Percentiles rank a stretch among this genome's conserved stretches.
Evolutionary conservation across 768 basidiomycete genomes (phyloP).

Genomic region (Leccinum fibrillosum): DNA sequence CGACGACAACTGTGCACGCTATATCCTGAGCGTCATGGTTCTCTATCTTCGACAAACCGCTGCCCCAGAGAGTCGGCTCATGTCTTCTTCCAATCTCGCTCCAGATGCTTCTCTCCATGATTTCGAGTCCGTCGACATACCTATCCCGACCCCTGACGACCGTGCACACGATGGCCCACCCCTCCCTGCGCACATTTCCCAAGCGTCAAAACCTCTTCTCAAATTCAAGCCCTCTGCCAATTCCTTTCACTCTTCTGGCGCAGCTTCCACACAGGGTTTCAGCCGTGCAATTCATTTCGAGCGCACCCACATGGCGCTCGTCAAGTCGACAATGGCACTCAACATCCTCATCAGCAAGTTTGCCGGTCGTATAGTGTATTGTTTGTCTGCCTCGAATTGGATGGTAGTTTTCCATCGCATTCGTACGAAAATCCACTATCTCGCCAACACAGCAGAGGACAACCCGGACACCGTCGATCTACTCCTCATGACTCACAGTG

Average conservation of each 20-base stretch:
- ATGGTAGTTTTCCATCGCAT: conserved; percentile 68
- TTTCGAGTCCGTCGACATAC: conserved; percentile 57
- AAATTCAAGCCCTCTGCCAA: conserved; percentile 36
- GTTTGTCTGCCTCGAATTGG: conserved; percentile 90
- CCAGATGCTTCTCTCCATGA: conserved; percentile 68
- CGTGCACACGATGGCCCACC: conserved; percentile 17
- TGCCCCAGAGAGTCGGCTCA: conserved; percentile 49
- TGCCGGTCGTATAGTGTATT: conserved; percentile 77
- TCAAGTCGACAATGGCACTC: conserved; percentile 52
- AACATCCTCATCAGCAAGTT: conserved; percentile 65
- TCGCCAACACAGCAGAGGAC: conserved; percentile 52
- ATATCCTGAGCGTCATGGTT: conserved; percentile 79
- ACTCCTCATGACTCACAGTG: conserved; percentile 72
- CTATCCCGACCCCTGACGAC: conserved; percentile 23
- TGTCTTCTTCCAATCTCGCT: conserved; percentile 58
- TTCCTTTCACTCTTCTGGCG: conserved; percentile 40
- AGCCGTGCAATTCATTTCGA: conserved; percentile 44
- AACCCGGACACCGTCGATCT: conserved; percentile 71
- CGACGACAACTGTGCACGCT: conserved; percentile 78
- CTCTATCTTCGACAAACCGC: conserved; percentile 76
- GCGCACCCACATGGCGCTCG: conserved; percentile 58
- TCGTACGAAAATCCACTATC: conserved; percentile 61
- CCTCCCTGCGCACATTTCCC: conserved; percentile 43
- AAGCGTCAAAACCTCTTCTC: conserved; percentile 29
- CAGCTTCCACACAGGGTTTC: conserved; percentile 23